phyloP scores from a whole-genome alignment of 2,329 filamentous ascomycete genomes.

The Phaeoacremonium minimum region DNA sequence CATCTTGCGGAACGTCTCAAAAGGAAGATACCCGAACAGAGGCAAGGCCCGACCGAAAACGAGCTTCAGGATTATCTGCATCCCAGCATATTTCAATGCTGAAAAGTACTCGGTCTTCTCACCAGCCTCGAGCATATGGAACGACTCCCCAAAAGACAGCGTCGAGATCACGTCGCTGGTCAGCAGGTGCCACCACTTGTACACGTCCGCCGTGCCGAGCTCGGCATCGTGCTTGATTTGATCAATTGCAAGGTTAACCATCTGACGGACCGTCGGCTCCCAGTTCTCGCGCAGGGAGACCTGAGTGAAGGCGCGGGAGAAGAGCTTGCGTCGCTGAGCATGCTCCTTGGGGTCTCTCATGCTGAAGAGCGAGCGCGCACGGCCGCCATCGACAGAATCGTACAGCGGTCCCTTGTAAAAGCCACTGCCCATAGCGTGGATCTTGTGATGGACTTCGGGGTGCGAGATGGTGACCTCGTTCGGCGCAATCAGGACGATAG shows the following conservation, averaged over 20 bases:
- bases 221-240: constrained; percentile 8
- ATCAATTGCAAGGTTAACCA: constrained; percentile 6
- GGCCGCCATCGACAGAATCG: constrained; percentile 10
- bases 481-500: constrained; percentile 5
- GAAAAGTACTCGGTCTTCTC: constrained; percentile 15
- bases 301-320: constrained; percentile 11
- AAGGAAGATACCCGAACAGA: constrained; percentile 5
- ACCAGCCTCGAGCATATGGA: constrained; percentile 34
- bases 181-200: constrained; percentile 41
- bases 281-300: constrained; percentile 12
- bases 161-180: constrained; percentile 38
- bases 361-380: constrained; percentile 11
- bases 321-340: constrained; percentile 10
- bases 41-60: neutral
- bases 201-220: constrained; percentile 26
- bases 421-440: constrained; percentile 7
- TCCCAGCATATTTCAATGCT: neutral
- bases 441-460: constrained; percentile 4
- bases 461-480: constrained; percentile 5
- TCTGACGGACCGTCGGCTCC: constrained; percentile 9
- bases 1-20: constrained; percentile 5
- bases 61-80: constrained; percentile 3
- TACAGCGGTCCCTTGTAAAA: constrained; percentile 13
- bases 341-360: constrained; percentile 9
- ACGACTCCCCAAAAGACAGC: constrained; percentile 39